Conservation (phyloP, 306 rosid genomes). For the Nissolia schottii region DNA sequence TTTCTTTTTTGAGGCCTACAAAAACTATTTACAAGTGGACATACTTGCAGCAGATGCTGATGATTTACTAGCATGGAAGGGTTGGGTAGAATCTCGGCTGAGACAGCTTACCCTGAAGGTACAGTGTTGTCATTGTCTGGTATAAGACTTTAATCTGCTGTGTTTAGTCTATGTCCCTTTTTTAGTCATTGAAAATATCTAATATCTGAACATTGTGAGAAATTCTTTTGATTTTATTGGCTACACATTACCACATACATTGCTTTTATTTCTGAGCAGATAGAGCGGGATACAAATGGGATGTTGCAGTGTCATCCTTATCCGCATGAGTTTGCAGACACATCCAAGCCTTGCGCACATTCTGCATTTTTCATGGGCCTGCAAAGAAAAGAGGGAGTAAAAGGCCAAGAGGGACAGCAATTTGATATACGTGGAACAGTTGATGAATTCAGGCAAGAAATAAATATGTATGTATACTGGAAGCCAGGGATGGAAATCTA, state of each 20-base stretch:
- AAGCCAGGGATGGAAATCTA: constrained; percentile 89
- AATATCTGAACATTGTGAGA: not conserved
- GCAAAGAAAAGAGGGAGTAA: constrained; percentile 96
- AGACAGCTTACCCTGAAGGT: constrained; percentile 75
- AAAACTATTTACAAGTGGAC: constrained; percentile 93
- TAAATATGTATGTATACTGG: constrained; percentile 77
- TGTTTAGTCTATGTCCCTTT: not conserved
- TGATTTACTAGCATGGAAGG: constrained; percentile 59
- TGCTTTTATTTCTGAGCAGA: constrained; percentile 48
- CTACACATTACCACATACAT: not conserved
- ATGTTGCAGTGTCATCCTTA: constrained; percentile 98
- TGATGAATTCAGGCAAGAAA: constrained; percentile 88
- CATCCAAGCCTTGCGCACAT: constrained; percentile 76
- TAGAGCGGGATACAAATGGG: constrained; percentile 90
- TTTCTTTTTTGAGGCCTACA: constrained; percentile 81
- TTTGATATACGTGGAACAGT: constrained; percentile 96
- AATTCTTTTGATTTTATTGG: not conserved
- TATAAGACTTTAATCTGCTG: not conserved
- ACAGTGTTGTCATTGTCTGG: constrained; percentile 12
- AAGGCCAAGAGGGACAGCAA: constrained; percentile 93
- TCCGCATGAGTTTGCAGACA: constrained; percentile 73
- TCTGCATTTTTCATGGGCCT: constrained; percentile 96
- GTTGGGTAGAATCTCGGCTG: constrained; percentile 64
- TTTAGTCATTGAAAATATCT: constrained; percentile 6
- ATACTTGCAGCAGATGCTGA: constrained; percentile 74